These are phyloP conservation scores for Borovskyia barvae DNA, from an alignment of 208 protist species.

Conservation along the genomic window DNA sequence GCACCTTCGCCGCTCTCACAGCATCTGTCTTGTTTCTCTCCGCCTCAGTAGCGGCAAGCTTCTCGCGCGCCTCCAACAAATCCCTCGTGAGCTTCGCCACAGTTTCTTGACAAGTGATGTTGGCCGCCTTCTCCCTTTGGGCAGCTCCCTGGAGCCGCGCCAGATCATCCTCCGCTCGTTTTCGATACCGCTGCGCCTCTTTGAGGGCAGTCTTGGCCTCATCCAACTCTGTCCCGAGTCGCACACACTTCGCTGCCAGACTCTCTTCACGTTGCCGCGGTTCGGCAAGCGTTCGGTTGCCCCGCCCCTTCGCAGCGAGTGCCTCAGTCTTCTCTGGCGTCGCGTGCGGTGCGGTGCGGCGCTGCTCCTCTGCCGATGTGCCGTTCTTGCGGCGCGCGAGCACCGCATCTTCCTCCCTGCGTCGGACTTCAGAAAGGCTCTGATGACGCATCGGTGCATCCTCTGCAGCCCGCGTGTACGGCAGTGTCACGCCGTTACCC, in stretches of 20 bases:
- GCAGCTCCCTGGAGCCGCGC: constrained; percentile 16
- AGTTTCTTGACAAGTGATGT: neutral
- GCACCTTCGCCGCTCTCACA: constrained; percentile 7
- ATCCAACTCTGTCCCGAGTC: constrained; percentile 29
- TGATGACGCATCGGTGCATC: constrained; percentile 35
- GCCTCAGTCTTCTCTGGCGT: constrained; percentile 22
- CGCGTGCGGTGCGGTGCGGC: constrained; percentile 20
- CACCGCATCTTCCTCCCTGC: constrained; percentile 29
- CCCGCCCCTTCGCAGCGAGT: constrained; percentile 19
- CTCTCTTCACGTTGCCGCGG: constrained; percentile 29
- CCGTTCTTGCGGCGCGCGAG: constrained; percentile 22
- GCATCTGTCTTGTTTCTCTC: constrained; percentile 19
- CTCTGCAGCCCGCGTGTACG: constrained; percentile 33
- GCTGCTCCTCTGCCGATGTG: constrained; percentile 13
- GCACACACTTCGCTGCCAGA: constrained; percentile 20
- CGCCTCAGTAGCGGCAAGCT: constrained; percentile 11
- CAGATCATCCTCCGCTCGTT: constrained; percentile 32
- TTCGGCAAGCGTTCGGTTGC: constrained; percentile 12
- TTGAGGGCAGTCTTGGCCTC: constrained; percentile 35
- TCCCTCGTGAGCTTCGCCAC: constrained; percentile 23
- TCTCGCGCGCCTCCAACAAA: constrained; percentile 18
- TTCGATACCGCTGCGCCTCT: constrained; percentile 21
- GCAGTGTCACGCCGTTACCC: constrained; percentile 32
- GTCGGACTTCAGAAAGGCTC: constrained; percentile 16
- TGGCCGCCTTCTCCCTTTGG: constrained; percentile 4